phyloP scores from a whole-genome alignment of 441 rosid species.

The Brassica hybrid region DNA sequence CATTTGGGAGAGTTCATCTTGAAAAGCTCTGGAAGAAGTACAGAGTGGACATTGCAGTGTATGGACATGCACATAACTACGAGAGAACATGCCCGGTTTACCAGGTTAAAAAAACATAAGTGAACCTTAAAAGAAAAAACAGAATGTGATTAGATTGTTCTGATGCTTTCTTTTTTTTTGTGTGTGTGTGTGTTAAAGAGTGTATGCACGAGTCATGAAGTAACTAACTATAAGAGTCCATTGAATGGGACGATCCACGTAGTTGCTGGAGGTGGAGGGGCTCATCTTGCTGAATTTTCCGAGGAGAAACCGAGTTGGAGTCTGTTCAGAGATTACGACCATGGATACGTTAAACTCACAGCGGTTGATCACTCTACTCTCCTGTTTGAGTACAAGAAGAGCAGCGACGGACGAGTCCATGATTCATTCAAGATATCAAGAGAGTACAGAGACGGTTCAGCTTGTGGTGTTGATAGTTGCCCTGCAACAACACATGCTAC shows the following conservation, averaged over 20 bases:
- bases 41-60: conserved; percentile 84
- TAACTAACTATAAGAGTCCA: conserved; percentile 53
- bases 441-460: conserved; percentile 71
- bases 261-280: conserved; percentile 90
- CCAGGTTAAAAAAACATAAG: conserved; percentile 51
- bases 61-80: conserved; percentile 80
- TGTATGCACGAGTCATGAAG: conserved; percentile 65
- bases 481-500: conserved; percentile 66
- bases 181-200: conserved; percentile 47
- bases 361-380: conserved; percentile 68
- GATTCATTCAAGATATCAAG: conserved; percentile 74
- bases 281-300: conserved; percentile 63
- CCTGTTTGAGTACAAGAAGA: conserved; percentile 81
- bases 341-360: conserved; percentile 74
- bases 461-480: conserved; percentile 73
- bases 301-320: conserved; percentile 67
- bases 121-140: not conserved
- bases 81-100: conserved; percentile 91
- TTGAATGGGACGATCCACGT: conserved; percentile 79
- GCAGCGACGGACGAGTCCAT: conserved; percentile 77
- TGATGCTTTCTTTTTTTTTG: not conserved
- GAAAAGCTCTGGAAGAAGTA: conserved; percentile 89
- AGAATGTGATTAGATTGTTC: not conserved
- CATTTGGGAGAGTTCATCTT: conserved; percentile 82
- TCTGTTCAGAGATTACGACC: conserved; percentile 61